Percentiles rank a stretch among this genome's conserved stretches.
phyloP scores from a whole-genome alignment of 345 rosid genomes.

The Corymbia maculata region DNA sequence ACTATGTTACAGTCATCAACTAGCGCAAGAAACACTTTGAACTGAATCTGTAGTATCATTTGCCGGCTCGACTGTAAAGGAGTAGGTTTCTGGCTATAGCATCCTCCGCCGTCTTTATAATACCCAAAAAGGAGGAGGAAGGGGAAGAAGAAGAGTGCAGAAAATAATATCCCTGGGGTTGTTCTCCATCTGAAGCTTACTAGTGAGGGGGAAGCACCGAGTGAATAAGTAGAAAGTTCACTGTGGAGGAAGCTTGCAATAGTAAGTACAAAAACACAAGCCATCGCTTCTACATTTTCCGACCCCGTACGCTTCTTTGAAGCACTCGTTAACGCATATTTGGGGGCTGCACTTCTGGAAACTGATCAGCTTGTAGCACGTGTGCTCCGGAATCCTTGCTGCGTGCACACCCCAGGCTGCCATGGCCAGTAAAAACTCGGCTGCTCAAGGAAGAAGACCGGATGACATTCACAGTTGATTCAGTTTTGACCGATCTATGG shows the following conservation, averaged over 20 bases:
- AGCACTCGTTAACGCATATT: slow-evolving; percentile 25
- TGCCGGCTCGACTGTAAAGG: background rate
- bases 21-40: background rate
- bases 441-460: background rate
- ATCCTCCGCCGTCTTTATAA: background rate
- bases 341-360: slow-evolving; percentile 7
- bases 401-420: background rate
- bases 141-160: background rate
- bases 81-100: background rate
- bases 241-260: slow-evolving; percentile 34
- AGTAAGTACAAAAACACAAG: slow-evolving; percentile 28
- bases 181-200: background rate
- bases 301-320: slow-evolving; percentile 14
- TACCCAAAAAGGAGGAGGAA: background rate
- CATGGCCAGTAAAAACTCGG: background rate
- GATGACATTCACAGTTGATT: background rate
- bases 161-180: background rate
- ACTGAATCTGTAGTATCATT: background rate
- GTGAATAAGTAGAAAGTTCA: background rate
- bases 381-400: slow-evolving; percentile 42
- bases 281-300: slow-evolving; percentile 28
- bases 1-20: background rate
- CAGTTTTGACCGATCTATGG: background rate
- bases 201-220: background rate
- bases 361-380: slow-evolving; percentile 23